Percentiles rank a stretch among this genome's conserved stretches.
These are phyloP conservation scores for Pseudonitzschia delicatissima DNA, from an alignment of 108 stramenopile species.

Conservation along the genomic window DNA sequence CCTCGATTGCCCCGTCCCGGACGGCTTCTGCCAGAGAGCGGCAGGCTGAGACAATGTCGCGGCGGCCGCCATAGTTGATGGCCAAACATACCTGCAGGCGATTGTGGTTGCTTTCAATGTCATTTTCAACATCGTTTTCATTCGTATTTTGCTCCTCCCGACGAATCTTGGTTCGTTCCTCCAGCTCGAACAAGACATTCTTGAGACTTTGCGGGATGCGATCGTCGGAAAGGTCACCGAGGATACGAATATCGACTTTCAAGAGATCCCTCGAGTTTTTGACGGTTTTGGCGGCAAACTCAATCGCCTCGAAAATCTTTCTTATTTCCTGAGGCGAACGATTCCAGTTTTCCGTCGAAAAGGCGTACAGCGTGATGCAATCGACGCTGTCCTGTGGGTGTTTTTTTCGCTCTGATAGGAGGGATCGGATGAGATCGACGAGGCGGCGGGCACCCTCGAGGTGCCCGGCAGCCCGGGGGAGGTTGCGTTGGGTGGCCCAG, in stretches of 20 bases:
- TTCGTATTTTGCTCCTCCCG: background rate
- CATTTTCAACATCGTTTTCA: background rate
- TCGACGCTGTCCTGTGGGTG: slow-evolving; percentile 15
- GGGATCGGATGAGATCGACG: slow-evolving; percentile 35
- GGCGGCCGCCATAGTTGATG: slow-evolving; percentile 86
- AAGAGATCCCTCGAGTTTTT: background rate
- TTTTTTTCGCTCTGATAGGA: background rate
- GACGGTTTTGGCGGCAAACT: slow-evolving; percentile 28
- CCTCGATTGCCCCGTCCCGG: slow-evolving; percentile 19
- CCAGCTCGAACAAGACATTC: slow-evolving; percentile 27
- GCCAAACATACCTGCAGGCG: slow-evolving; percentile 78
- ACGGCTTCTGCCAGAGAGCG: slow-evolving; percentile 42
- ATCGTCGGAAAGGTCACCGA: slow-evolving; percentile 69
- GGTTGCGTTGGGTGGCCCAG: slow-evolving; percentile 52
- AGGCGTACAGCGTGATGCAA: slow-evolving; percentile 82
- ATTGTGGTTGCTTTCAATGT: background rate
- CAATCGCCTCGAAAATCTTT: slow-evolving; percentile 60
- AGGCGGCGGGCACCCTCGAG: slow-evolving; percentile 57
- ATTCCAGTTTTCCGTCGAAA: slow-evolving; percentile 93
- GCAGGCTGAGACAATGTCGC: slow-evolving; percentile 80
- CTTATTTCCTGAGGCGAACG: slow-evolving; percentile 61
- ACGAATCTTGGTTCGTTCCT: background rate
- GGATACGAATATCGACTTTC: slow-evolving; percentile 24
- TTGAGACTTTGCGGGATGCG: slow-evolving; percentile 58
- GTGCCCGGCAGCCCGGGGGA: slow-evolving; percentile 50